These are phyloP conservation scores for Dichotomocladium elegans DNA, from an alignment of 371 early-diverging fungal genomes.

Conservation along the genomic window DNA sequence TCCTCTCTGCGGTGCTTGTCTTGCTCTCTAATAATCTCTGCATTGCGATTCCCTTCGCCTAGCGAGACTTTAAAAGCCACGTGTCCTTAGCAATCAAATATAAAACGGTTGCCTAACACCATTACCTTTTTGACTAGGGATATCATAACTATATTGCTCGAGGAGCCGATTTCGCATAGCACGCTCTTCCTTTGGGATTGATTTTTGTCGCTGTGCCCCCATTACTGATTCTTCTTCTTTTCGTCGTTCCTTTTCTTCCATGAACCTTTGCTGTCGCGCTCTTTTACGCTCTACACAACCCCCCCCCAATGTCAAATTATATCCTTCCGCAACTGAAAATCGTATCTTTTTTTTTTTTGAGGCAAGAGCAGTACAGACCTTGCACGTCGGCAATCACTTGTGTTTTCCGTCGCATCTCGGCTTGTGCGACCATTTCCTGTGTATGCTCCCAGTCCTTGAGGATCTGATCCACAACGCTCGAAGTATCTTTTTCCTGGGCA, in stretches of 20 bases:
- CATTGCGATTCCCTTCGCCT: conserved; percentile 47
- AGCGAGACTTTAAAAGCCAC: conserved; percentile 25
- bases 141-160: conserved; percentile 52
- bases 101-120: neutral
- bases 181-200: conserved; percentile 46
- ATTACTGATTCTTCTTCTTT: too few relatives aligned
- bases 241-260: too few relatives aligned
- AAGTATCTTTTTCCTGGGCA: conserved; percentile 33
- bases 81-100: neutral
- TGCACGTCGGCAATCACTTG: too few relatives aligned
- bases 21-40: conserved; percentile 45
- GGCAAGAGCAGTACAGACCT: too few relatives aligned
- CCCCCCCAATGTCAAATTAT: too few relatives aligned
- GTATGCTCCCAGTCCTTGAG: conserved; percentile 35
- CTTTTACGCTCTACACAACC: too few relatives aligned
- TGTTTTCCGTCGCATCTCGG: conserved; percentile 10
- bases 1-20: conserved; percentile 46
- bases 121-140: conserved; percentile 22
- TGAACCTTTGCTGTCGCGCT: too few relatives aligned
- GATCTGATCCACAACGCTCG: conserved; percentile 24
- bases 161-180: conserved; percentile 48
- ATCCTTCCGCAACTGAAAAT: too few relatives aligned
- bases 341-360: too few relatives aligned
- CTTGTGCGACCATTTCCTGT: conserved; percentile 9
- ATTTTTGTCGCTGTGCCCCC: conserved; percentile 22